Conservation (phyloP, 129 eudicot species). For the Escallonia herrerae region DNA sequence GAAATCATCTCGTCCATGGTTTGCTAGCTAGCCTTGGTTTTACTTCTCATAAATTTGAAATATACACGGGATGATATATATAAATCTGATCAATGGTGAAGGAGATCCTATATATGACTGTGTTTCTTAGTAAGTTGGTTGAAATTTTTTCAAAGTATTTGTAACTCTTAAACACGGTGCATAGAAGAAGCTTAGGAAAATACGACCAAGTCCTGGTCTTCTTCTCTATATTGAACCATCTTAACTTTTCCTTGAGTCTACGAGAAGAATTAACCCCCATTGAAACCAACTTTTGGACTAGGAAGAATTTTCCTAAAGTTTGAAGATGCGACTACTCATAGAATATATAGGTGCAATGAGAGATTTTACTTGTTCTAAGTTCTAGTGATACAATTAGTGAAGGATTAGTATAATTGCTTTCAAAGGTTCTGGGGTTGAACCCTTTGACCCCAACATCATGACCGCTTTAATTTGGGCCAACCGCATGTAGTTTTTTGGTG, state of each 20-base stretch:
- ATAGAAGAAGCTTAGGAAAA: slow-evolving; percentile 9
- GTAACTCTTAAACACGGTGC: slow-evolving; percentile 38
- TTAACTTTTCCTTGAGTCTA: slow-evolving; percentile 30
- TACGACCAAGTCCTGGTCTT: slow-evolving; percentile 47
- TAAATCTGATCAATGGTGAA: neutral
- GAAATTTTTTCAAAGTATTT: slow-evolving; percentile 52
- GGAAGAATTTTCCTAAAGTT: slow-evolving; percentile 24
- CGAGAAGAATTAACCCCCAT: slow-evolving; percentile 49
- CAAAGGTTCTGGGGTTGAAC: too few species aligned
- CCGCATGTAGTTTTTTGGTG: too few species aligned
- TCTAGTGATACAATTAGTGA: neutral
- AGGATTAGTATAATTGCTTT: neutral
- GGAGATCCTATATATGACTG: neutral
- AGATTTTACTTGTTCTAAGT: neutral
- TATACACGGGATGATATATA: neutral
- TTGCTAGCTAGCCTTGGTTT: neutral
- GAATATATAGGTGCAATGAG: too few species aligned
- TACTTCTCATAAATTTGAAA: slow-evolving; percentile 1
- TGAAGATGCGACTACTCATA: slow-evolving; percentile 34
- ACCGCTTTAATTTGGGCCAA: too few species aligned
- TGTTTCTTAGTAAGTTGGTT: neutral
- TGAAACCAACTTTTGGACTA: slow-evolving; percentile 16
- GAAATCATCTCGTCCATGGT: slow-evolving; percentile 51
- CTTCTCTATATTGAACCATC: neutral
- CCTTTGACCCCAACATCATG: too few species aligned